Base-by-base conservation (phyloP, 176 grass and related monocot genomes). In the Eragrostis curvula region DNA sequence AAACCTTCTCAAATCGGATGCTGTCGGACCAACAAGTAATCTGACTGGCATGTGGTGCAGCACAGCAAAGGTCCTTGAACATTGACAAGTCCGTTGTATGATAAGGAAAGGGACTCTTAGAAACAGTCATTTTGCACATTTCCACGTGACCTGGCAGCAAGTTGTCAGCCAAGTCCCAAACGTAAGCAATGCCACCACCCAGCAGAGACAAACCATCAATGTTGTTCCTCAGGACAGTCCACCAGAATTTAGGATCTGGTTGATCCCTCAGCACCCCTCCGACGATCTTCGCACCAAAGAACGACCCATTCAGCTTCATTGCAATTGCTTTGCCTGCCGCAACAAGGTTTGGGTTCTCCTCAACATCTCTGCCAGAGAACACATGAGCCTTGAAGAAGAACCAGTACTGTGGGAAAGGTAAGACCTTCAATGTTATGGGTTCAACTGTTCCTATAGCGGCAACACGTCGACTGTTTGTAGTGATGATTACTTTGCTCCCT, bases 311-410 rank as follows among this genome's bases (percentile, higher is more conserved):
- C 2, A 64, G 55, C 71, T 75, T 75, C 62, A 5, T 29, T 2
- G 80, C 70, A 0, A 74, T 65, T 0, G 45, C 21, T 27, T 42
- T 51, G 9, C 69, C 70, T 3, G 9, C 58, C 1, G 28, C 8
- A 0, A 51, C 44, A 0, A 82, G 42, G 12, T 56, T 63, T 8
- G 11, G 80, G 20, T 51, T 61, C 69, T 82, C 80, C 68, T 72
- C 56, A 0, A 63, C 9, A 9, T 73, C 80, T 4, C 27, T 50
- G 20, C 80, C 57, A 0, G 28, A 20, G 2, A 82, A 82, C 10
- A 43, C 80, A 0, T 69, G 61, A 3, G 61, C 50, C 21, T 81
- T 87, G 62, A 87, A 87, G 50, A 75, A 87, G 62, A 87, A 82
- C 68, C 68, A 73, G 9, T 63, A 82, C 44, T 82, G 55, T 0